Base-by-base conservation (phyloP, 768 basidiomycete genomes). In the Rickenella mellea region DNA sequence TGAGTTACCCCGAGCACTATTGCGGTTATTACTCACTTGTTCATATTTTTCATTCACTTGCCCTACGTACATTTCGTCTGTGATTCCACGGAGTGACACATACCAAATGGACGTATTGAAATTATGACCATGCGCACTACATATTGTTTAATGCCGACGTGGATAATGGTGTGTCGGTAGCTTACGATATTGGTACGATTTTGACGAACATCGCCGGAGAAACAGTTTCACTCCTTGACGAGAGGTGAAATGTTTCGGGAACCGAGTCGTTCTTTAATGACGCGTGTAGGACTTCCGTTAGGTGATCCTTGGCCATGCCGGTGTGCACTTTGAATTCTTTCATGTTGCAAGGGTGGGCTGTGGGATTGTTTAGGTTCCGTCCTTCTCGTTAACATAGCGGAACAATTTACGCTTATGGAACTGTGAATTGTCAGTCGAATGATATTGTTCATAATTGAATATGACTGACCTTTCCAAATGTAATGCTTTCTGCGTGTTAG, bases 21-120 rank as follows among this genome's bases (percentile, higher is more conserved):
- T 30, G 39, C 7, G 38, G 31, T 39, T 36, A 26, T n/a, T 43
- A 57, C 69, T 24, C 55, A 86, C 86, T 63, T 83, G 75, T 43
- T 83, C 78, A 49, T 85, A 78, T 44, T 56, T 63, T 21, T 50
- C 51, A 28, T 68, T 63, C 15, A 79, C 64, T 46, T 64, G 59
- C 43, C 78, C 71, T n/a, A 89, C 78, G 35, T 69, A 73, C 4
- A 58, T 53, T 37, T 70, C 62, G 19, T 83, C 75, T 1, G 54
- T 60, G 24, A 83, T 74, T 1, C 86, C 87, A 3, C 65, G 60
- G 42, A 89, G 49, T 1, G 78, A 58, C 21, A 88, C 66, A 49
- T 80, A 68, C 87, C 87, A 90, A 41, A 90, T 78, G 1, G 86
- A 87, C 19, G 77, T 76, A 51, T 88, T 83, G 54, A 81, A 89